Conservation (phyloP, 2,329 filamentous ascomycete species). For the Chaetomium strumarium region DNA sequence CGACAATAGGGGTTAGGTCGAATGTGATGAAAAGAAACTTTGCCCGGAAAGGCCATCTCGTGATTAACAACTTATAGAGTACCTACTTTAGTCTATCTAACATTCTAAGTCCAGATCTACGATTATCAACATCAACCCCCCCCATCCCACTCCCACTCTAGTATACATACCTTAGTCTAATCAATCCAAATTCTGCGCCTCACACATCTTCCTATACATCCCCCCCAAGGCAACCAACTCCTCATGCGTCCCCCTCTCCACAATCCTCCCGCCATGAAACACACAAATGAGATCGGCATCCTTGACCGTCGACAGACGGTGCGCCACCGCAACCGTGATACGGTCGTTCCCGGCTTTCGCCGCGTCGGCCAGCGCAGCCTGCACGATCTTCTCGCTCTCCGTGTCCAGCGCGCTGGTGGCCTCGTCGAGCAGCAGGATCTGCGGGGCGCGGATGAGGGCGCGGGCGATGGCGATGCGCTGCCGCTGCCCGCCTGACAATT, state of each 20-base stretch:
- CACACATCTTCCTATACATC: conserved; percentile 49
- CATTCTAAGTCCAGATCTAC: no score
- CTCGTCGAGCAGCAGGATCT: conserved; percentile 66
- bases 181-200: conserved; percentile 32
- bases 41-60: no score
- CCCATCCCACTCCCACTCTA: no score
- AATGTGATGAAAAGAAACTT: no score
- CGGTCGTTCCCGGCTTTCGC: conserved; percentile 52
- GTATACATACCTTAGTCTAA: no score
- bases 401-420: conserved; percentile 61
- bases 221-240: conserved; percentile 48
- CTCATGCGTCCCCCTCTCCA: conserved; percentile 81
- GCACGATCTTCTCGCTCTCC: conserved; percentile 59
- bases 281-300: conserved; percentile 93
- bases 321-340: conserved; percentile 93
- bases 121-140: no score
- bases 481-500: conserved; percentile 66
- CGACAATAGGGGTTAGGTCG: no score
- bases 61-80: no score
- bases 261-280: conserved; percentile 75
- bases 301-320: conserved; percentile 86
- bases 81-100: no score
- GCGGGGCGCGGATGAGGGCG: conserved; percentile 60
- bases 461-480: conserved; percentile 69
- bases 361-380: conserved; percentile 49